A percentile compares a stretch with the other conserved stretches of the same genome.
Evolutionary conservation across 2,329 filamentous ascomycete species (phyloP).

Genomic region (Claviceps monticola): DNA sequence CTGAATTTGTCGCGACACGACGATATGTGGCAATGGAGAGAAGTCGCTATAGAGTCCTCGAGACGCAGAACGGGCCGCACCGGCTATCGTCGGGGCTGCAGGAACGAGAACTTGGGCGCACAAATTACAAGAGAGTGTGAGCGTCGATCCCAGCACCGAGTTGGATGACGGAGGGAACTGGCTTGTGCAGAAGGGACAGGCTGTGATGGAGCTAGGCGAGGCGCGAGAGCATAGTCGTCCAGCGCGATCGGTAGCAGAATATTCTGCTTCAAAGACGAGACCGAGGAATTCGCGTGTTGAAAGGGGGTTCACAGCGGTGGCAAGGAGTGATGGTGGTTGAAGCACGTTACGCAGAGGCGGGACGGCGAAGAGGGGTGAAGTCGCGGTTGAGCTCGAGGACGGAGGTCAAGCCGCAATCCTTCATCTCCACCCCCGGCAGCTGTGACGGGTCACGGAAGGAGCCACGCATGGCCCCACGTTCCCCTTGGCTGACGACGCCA

Average conservation of each 20-base stretch:
- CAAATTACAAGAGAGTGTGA: background rate
- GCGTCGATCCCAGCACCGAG: background rate
- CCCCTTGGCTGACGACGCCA: background rate
- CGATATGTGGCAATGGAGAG: background rate
- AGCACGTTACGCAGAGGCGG: background rate
- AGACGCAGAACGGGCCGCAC: background rate
- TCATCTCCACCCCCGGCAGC: background rate
- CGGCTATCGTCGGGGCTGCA: background rate
- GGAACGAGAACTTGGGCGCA: background rate
- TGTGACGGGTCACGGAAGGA: background rate
- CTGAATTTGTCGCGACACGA: background rate
- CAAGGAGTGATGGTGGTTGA: background rate
- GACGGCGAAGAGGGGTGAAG: background rate
- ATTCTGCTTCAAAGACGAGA: no score
- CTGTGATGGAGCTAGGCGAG: background rate
- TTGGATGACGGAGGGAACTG: background rate
- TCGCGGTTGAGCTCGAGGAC: background rate
- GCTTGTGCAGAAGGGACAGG: background rate
- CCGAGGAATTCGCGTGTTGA: no score
- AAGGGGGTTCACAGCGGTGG: background rate
- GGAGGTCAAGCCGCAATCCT: background rate
- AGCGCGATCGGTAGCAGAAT: background rate
- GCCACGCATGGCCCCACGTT: background rate
- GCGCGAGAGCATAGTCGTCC: slow-evolving; percentile 2
- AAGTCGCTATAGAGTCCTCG: background rate